A percentile compares a stretch with the other conserved stretches of the same genome.
phyloP scores from a whole-genome alignment of 768 basidiomycete species.

The Tulasnella sp. region DNA sequence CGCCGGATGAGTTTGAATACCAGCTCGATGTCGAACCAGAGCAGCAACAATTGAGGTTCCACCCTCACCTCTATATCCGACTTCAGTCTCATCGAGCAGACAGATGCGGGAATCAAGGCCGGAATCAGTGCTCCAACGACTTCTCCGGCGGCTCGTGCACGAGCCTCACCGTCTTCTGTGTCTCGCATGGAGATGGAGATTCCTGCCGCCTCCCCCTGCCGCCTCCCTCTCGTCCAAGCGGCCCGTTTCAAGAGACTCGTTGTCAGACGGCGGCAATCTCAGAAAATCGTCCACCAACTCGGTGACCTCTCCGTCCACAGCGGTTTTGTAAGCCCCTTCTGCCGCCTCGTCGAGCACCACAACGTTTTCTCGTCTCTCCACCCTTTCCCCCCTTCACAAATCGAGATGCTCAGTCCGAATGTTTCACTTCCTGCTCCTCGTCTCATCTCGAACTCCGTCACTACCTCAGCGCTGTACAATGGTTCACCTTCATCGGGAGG shows the following conservation, averaged over 20 bases:
- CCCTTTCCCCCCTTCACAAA: conserved; percentile 78
- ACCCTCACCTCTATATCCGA: conserved; percentile 32
- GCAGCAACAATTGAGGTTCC: conserved; percentile 12
- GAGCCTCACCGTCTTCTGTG: conserved; percentile 7
- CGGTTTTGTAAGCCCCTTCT: conserved; percentile 32
- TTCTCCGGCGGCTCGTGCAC: neutral
- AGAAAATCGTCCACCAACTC: conserved; percentile 79
- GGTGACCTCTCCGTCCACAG: conserved; percentile 38
- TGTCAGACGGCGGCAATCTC: conserved; percentile 54
- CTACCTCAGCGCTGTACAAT: conserved; percentile 14
- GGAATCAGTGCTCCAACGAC: neutral
- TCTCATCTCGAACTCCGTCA: conserved; percentile 39
- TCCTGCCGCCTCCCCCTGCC: conserved; percentile 1
- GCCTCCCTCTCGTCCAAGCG: conserved; percentile 4
- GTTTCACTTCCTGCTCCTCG: conserved; percentile 49
- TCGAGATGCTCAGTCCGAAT: conserved; percentile 74
- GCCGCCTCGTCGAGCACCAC: neutral
- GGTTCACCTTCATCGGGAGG: conserved; percentile 54
- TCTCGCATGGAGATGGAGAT: neutral
- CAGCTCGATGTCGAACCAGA: conserved; percentile 24
- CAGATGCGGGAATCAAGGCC: conserved; percentile 28
- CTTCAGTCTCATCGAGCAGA: conserved; percentile 68
- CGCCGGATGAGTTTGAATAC: conserved; percentile 59
- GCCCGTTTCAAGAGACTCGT: conserved; percentile 48
- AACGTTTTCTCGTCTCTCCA: conserved; percentile 47